Base-by-base conservation (phyloP, 1,284 basidiomycete species). In the Microbotryomycetes sp. region DNA sequence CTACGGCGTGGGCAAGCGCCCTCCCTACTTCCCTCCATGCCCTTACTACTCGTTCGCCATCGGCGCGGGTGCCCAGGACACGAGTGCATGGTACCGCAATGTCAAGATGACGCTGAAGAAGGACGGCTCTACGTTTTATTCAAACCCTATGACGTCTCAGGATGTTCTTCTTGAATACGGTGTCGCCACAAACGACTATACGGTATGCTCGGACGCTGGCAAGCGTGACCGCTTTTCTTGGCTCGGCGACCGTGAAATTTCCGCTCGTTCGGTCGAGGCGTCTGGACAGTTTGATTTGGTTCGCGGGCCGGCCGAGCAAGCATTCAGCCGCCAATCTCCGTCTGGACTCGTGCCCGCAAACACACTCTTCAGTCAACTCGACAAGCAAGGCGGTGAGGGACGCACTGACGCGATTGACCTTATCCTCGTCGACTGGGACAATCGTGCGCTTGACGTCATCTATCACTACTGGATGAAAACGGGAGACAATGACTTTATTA, bases 211-310 rank as follows among this genome's bases (percentile, higher is more conserved):
- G 9, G 60, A 61, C 35, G 60, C 46, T 5, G 60, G 54, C 6
- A 61, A 56, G 24, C 31, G 60, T 5, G 60, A 61, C 31, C 55
- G 60, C n/a, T 45, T 52, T 9, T 23, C 35, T 6, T 61, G 60
- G 60, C 15, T 54, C 11, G 60, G 60, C 29, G 60, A 57, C 9
- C 45, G 47, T 16, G 47, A 56, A n/a, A 51, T 45, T 29, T 41
- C 59, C 21, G 59, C 59, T 11, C 9, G 35, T 11, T 50, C 53
- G 15, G 45, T 60, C 45, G 53, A 51, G 23, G 27, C 54, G 4
- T 48, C 35, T 16, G 48, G 50, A n/a, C 30, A 52, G 41, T 54
- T 45, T 11, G 59, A 60, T 6, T 51, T 29, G 30, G 23, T 55
- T 27, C 26, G 45, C 4, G 59, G 59, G 5, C 24, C 59, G 16